Conservation (phyloP, 305 asterid species). For the Fraxinus baroniana region DNA sequence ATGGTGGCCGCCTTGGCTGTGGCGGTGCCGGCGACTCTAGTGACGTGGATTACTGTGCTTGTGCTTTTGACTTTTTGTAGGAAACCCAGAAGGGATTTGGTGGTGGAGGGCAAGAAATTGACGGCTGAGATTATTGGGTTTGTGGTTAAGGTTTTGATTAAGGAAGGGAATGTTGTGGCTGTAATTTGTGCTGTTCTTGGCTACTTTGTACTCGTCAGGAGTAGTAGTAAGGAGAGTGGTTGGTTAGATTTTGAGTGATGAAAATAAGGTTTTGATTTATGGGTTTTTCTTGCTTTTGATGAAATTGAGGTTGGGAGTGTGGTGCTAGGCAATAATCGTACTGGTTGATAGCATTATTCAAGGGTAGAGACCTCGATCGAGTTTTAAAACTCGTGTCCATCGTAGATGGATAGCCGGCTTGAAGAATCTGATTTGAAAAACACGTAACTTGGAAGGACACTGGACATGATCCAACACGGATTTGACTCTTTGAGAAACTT, state of each 20-base stretch:
- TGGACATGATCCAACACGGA: not conserved
- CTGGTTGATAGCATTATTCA: not conserved
- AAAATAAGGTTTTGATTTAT: slow-evolving; percentile 5
- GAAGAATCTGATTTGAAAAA: not conserved
- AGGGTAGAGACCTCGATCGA: not conserved
- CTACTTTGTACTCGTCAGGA: slow-evolving; percentile 33
- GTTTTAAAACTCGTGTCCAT: not conserved
- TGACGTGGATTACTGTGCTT: slow-evolving; percentile 42
- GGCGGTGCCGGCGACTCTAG: slow-evolving; percentile 39
- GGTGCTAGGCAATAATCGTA: not conserved
- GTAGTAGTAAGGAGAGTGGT: slow-evolving; percentile 18
- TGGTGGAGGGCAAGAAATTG: slow-evolving; percentile 41
- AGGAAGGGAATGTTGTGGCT: slow-evolving; percentile 47
- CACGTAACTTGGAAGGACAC: not conserved
- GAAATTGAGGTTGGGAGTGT: not conserved
- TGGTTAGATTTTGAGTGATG: not conserved
- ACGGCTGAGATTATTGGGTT: slow-evolving; percentile 38
- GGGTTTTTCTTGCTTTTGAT: not conserved
- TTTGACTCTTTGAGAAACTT: not conserved
- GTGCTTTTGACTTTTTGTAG: slow-evolving; percentile 41
- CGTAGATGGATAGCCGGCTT: not conserved
- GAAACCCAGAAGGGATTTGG: slow-evolving; percentile 40
- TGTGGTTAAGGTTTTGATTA: slow-evolving; percentile 36
- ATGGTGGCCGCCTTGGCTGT: slow-evolving; percentile 28
- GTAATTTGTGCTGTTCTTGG: slow-evolving; percentile 47